These are phyloP conservation scores for Talaromyces trachyspermus DNA, from an alignment of 495 filamentous ascomycete species.

Conservation along the genomic window DNA sequence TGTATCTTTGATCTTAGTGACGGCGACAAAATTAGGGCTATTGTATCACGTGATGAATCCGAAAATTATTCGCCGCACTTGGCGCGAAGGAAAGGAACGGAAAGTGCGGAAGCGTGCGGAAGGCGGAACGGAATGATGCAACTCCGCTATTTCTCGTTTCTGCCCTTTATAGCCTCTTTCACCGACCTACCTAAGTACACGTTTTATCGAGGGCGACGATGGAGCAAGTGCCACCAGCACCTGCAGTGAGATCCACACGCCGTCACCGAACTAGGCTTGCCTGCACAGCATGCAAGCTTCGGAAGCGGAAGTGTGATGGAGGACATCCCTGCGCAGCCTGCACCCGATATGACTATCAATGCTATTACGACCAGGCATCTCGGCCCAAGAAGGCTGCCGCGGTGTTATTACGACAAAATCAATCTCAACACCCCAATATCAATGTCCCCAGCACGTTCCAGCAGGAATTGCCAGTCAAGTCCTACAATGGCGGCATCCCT, in stretches of 20 bases:
- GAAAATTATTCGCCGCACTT: too few relatives aligned
- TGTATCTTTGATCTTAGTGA: too few relatives aligned
- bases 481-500: neutral
- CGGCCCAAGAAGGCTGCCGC: conserved; percentile 8
- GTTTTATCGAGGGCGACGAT: too few relatives aligned
- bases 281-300: conserved; percentile 27
- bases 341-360: conserved; percentile 25
- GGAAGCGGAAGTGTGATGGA: conserved; percentile 35
- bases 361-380: conserved; percentile 16
- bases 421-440: neutral
- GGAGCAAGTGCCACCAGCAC: neutral
- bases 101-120: too few relatives aligned
- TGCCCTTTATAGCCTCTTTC: too few relatives aligned
- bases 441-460: neutral
- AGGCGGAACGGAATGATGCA: too few relatives aligned
- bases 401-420: neutral
- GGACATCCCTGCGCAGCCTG: conserved; percentile 26
- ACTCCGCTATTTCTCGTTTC: too few relatives aligned
- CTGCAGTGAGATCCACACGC: neutral
- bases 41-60: too few relatives aligned
- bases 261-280: conserved; percentile 14
- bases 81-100: too few relatives aligned
- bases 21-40: too few relatives aligned
- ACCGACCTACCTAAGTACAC: too few relatives aligned
- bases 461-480: neutral